These are phyloP conservation scores for Euphrasia confusa DNA, from an alignment of 257 asterid species.

Conservation along the genomic window DNA sequence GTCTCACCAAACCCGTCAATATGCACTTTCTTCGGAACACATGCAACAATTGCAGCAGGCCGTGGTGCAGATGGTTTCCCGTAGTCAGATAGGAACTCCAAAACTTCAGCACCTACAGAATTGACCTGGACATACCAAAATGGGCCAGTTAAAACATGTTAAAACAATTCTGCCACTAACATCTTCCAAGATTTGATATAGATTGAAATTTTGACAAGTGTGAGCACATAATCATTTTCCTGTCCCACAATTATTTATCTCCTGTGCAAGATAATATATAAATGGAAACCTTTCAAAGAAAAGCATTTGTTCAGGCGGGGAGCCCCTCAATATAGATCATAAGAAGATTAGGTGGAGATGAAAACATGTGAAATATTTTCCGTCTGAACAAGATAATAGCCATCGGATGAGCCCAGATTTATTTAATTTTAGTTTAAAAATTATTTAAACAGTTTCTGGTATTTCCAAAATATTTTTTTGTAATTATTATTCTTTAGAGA, in stretches of 20 bases:
- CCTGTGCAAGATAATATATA: conserved; percentile 8
- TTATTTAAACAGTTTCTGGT: no score
- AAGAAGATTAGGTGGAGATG: no score
- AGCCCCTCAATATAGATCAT: no score
- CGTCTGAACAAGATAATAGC: no score
- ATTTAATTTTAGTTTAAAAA: not conserved
- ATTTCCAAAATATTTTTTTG: no score
- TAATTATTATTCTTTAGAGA: no score
- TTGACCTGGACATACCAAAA: conserved; percentile 59
- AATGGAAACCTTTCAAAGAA: conserved; percentile 21
- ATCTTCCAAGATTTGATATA: not conserved
- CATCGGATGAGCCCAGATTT: no score
- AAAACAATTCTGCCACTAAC: not conserved
- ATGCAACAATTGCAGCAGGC: conserved; percentile 98
- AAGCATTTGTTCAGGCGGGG: conserved; percentile 20
- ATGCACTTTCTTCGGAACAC: conserved; percentile 80
- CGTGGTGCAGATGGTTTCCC: conserved; percentile 90
- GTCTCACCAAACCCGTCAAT: conserved; percentile 85
- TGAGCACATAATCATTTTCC: conserved; percentile 2
- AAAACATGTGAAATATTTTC: no score
- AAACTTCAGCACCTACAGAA: conserved; percentile 82
- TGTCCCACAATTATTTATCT: not conserved
- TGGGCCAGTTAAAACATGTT: conserved; percentile 20
- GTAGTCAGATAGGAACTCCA: conserved; percentile 90
- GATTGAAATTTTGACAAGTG: not conserved